phyloP scores from a whole-genome alignment of 768 basidiomycete genomes.

The Phylloporus rhodoxanthus region DNA sequence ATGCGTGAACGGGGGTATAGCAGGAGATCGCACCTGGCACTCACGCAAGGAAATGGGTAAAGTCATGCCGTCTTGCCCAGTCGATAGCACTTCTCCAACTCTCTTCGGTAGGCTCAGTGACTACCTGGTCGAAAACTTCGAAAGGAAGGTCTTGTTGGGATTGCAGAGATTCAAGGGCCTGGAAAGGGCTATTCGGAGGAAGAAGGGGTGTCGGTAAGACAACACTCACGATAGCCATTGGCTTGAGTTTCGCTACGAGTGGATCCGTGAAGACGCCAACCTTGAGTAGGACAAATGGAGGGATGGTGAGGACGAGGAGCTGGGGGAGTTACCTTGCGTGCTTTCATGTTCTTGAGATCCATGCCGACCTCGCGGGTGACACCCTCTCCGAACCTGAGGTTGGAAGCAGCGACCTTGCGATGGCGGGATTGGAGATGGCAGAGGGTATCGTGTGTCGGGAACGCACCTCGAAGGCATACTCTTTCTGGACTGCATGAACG shows the following conservation, averaged over 20 bases:
- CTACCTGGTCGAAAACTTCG: conserved; percentile 74
- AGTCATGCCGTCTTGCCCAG: conserved; percentile 82
- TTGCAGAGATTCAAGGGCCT: conserved; percentile 80
- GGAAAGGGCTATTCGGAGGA: not conserved
- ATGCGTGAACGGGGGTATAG: conserved; percentile 1
- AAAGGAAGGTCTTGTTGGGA: conserved; percentile 70
- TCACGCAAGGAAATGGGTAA: conserved; percentile 89
- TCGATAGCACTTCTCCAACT: conserved; percentile 85
- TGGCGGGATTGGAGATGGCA: not conserved
- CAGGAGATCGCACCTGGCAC: conserved; percentile 22
- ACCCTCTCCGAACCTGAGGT: conserved; percentile 84
- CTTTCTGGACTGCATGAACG: conserved; percentile 64
- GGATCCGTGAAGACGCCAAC: conserved; percentile 93
- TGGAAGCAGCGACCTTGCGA: conserved; percentile 72
- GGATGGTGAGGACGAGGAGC: conserved; percentile 1
- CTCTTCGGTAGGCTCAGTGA: conserved; percentile 88
- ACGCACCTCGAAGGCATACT: conserved; percentile 85
- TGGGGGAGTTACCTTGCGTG: conserved; percentile 54
- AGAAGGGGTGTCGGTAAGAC: not conserved
- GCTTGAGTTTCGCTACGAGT: conserved; percentile 71
- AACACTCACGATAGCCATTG: conserved; percentile 69
- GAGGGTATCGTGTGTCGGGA: not conserved
- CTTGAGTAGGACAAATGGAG: conserved; percentile 34
- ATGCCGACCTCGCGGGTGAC: conserved; percentile 88
- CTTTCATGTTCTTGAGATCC: conserved; percentile 92